Evolutionary conservation across 176 grass and related monocot genomes (phyloP).

Genomic region (Triticum timopheevii): DNA sequence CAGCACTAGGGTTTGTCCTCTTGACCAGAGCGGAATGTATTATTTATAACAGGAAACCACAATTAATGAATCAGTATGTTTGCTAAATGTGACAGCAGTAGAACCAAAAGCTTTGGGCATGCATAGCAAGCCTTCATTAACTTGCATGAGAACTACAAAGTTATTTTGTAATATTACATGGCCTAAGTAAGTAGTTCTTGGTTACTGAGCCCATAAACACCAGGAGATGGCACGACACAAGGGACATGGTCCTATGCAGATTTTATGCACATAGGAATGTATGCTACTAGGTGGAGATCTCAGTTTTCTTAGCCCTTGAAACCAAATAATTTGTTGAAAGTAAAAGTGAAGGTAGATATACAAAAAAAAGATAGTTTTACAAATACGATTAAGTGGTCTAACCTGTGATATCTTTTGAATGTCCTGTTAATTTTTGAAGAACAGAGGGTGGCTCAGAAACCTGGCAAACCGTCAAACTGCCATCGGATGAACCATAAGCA

Average conservation of each 20-base stretch:
- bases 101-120: neutral
- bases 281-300: constrained; percentile 4
- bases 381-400: constrained; percentile 27
- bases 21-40: neutral
- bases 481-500: constrained; percentile 91
- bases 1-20: neutral
- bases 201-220: neutral
- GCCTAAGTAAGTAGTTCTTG: constrained; percentile 2
- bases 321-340: neutral
- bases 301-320: neutral
- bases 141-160: neutral
- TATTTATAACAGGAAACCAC: constrained; percentile 10
- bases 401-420: constrained; percentile 99
- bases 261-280: neutral
- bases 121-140: constrained; percentile 3
- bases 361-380: neutral
- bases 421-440: constrained; percentile 78
- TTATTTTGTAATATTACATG: neutral
- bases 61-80: neutral
- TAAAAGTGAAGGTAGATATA: constrained; percentile 21
- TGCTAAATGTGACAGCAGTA: neutral
- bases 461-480: constrained; percentile 80
- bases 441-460: constrained; percentile 84
- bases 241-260: neutral
- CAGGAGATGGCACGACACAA: neutral